Conservation (phyloP, 306 rosid genomes). For the Inga oerstediana region DNA sequence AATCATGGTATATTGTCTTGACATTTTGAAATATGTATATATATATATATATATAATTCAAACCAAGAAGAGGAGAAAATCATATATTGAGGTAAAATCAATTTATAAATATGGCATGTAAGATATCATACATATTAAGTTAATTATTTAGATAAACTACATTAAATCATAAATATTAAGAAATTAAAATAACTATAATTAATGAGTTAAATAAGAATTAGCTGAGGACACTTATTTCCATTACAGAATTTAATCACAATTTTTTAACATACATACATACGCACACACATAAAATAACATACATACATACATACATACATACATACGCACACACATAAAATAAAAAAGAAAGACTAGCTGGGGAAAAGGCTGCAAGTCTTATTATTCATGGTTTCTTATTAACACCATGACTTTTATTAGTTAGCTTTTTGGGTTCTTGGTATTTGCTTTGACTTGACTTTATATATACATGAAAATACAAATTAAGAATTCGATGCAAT, state of each 20-base stretch:
- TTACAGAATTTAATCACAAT: not conserved
- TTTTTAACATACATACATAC: not conserved
- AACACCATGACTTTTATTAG: not conserved
- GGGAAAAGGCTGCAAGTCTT: not conserved
- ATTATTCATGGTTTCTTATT: not conserved
- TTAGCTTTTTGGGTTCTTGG: not conserved
- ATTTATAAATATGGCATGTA: not conserved
- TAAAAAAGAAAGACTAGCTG: not conserved
- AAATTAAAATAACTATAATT: not conserved
- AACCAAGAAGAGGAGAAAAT: not conserved
- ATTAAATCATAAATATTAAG: not conserved
- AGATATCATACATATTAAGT: no score
- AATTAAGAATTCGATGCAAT: not conserved
- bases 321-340: no score
- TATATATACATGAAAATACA: not conserved
- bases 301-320: no score
- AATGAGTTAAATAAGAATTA: not conserved
- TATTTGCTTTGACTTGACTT: not conserved
- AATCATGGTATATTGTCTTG: not conserved
- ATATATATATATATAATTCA: not conserved
- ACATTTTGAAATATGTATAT: not conserved
- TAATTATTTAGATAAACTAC: no score
- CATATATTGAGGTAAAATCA: not conserved
- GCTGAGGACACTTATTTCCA: not conserved
- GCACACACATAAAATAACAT: no score